Evolutionary conservation across 2,329 filamentous ascomycete genomes (phyloP), one percentile per base, ranked within the genome.

Genomic region (Cephalotrichum gorgonifer): DNA sequence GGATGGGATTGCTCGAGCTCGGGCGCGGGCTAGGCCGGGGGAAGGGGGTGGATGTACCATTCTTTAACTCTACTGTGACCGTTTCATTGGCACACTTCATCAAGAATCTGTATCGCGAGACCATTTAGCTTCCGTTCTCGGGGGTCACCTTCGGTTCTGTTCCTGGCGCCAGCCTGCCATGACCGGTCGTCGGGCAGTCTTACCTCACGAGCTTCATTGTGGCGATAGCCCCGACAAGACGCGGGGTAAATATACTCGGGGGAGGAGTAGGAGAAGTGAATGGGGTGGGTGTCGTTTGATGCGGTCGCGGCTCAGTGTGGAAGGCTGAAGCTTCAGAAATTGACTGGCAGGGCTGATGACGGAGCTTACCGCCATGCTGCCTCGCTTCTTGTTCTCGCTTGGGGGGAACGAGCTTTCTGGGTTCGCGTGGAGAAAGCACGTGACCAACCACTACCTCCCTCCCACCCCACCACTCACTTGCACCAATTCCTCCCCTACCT

Each of bases 51-150:
- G 42, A 58, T 67, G 43, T 74, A 93, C 90, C 93, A 79, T 97
- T 97, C 71, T 98, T 98, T 58, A 98, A 77, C 71, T 98, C 93
- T 68, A 98, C 87, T 42, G 91, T 97, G 61, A 97, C 93, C 61
- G 93, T 95, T 75, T 98, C 93, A 70, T 96, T 97, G 69, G 87
- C 83, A 70, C 91, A 97, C 77, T 98, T 98, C 91, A 97, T 97
- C 60, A 98, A 76, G 69, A 98, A 98, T 67, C 93, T 97, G 68
- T 49, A 54, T 50, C 53, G 54, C 53, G 43, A 54, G 43, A 46
- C 56, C 53, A 11, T 28, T 17, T 27, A 28, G 38, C 17, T 12
- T 47, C 27, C 14, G 46, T 31, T 25, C 14, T 28, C 42, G 23
- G 20, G 31, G 35, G 39, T 47, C 25, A 43, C 39, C 46, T n/a